Base-by-base conservation (phyloP, 2,329 filamentous ascomycete species). In the Talaromyces marneffei region DNA sequence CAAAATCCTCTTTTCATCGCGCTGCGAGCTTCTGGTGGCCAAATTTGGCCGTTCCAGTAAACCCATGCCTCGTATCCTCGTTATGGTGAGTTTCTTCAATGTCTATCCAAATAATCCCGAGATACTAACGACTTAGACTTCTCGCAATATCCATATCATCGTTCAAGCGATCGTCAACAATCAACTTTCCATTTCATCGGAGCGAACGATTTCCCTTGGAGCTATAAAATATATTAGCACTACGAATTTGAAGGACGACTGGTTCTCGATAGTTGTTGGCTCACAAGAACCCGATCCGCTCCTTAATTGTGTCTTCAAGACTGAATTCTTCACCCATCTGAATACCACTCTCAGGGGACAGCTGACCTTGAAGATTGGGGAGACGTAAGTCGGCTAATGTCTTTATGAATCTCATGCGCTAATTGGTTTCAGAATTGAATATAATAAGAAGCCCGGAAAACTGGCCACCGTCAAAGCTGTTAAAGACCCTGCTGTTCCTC, bases 31-130 rank as follows among this genome's bases (percentile, higher is more conserved):
- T 25, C 78, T 99, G 57, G 90, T 97, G 64, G 91, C 92, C 61
- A 99, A 99, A 73, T 94, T 99, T 71, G 94, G 94, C 66, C 88
- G 94, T 64, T 97, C 93, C 33, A 97, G 92, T 79, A 97, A 97
- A 77, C 87, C 91, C 1, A 91, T 91, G 71, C 90, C 93, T 60
- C 87, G 94, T 56, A 91, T 89, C 52, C 78, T 99, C 56, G 81
- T 99, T 33, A 80, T 99, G 64, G 77, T 79, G 70, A 65, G 77
- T 52, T 37, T 12, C 39, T n/a, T 25, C 9, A 14, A n/a, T 27
- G 25, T 25, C 4, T 56, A 20, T 5, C 7, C 39, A 37, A 1
- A n/a, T 53, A n/a, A n/a, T n/a, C n/a, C n/a, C n/a, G n/a, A n/a
- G 35, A 37, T 53, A 53, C 66, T 71, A 65, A 71, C 65, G 25